Percentiles rank a stretch among this genome's conserved stretches.
Evolutionary conservation across 225 moss, liverwort and hornwort species (phyloP).

Genomic region (Sphagnum tenellum): DNA sequence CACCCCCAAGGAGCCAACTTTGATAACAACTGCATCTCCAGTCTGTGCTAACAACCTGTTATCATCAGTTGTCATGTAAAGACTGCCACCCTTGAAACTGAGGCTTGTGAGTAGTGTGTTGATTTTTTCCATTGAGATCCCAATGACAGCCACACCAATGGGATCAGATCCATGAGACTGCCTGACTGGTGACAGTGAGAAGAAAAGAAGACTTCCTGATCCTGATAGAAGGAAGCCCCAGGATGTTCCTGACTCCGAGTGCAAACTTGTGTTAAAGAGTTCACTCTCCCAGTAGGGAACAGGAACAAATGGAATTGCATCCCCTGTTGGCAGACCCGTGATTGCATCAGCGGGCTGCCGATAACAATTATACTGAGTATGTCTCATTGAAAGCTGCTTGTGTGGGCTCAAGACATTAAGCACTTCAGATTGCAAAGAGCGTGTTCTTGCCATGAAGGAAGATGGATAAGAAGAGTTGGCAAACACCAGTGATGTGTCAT

Average conservation of each 20-base stretch:
- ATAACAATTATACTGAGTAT: constrained; percentile 39
- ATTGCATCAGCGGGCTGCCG: constrained; percentile 19
- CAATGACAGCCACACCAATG: constrained; percentile 27
- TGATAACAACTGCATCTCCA: constrained; percentile 11
- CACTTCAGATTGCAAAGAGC: neutral
- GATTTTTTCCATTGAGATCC: constrained; percentile 30
- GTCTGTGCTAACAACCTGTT: constrained; percentile 30
- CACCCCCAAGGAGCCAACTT: constrained; percentile 14
- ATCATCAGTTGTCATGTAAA: constrained; percentile 28
- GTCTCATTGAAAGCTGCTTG: constrained; percentile 14
- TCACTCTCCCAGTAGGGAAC: constrained; percentile 20
- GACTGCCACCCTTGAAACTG: constrained; percentile 26
- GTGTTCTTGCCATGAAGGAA: constrained; percentile 6
- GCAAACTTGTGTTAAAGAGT: constrained; percentile 21
- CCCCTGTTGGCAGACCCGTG: constrained; percentile 23
- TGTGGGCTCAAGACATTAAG: constrained; percentile 8
- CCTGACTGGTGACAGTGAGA: constrained; percentile 24
- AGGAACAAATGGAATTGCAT: constrained; percentile 8
- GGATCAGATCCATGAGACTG: constrained; percentile 8
- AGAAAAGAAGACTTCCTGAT: constrained; percentile 21
- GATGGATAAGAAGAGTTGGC: constrained; percentile 20
- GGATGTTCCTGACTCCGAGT: constrained; percentile 10
- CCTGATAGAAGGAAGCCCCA: constrained; percentile 20
- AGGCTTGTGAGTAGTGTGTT: constrained; percentile 13
- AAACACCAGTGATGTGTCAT: constrained; percentile 13